These are phyloP conservation scores for Paramecium bursaria DNA, from an alignment of 73 alveolate species.

Conservation along the genomic window DNA sequence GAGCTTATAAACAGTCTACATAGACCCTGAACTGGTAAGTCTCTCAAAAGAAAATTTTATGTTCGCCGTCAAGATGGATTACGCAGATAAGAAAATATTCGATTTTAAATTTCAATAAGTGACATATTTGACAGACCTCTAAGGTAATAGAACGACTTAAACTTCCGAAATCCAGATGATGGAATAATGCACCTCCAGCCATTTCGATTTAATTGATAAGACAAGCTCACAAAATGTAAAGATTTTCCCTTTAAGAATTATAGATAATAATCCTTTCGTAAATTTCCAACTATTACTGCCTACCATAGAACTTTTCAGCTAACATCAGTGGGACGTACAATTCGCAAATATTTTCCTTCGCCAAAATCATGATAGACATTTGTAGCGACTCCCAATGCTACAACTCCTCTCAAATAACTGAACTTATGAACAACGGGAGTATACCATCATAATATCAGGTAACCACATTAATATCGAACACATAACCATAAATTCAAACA, in stretches of 20 bases:
- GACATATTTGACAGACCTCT: too few relatives aligned
- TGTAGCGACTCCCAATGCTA: conserved; percentile 30
- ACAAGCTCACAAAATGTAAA: conserved; percentile 22
- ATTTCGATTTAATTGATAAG: neutral
- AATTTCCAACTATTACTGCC: neutral
- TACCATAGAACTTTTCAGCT: neutral
- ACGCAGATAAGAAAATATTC: too few relatives aligned
- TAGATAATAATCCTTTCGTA: neutral
- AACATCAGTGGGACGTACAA: neutral
- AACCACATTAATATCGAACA: too few relatives aligned
- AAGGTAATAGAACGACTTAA: too few relatives aligned
- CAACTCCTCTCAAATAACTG: neutral
- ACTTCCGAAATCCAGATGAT: too few relatives aligned
- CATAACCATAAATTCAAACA: too few relatives aligned
- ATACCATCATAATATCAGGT: too few relatives aligned
- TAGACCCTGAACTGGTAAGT: conserved; percentile 3
- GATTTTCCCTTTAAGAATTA: neutral
- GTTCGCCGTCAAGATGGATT: conserved; percentile 27
- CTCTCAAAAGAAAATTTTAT: neutral
- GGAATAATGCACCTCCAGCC: conserved; percentile 8
- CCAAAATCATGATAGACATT: neutral
- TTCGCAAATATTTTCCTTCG: conserved; percentile 4
- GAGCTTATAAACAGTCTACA: neutral
- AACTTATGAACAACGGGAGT: neutral
- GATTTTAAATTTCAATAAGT: too few relatives aligned